A percentile compares a stretch with the other conserved stretches of the same genome.
Evolutionary conservation across 176 grass and related monocot species (phyloP).

Genomic region (Ensete ventricosum): DNA sequence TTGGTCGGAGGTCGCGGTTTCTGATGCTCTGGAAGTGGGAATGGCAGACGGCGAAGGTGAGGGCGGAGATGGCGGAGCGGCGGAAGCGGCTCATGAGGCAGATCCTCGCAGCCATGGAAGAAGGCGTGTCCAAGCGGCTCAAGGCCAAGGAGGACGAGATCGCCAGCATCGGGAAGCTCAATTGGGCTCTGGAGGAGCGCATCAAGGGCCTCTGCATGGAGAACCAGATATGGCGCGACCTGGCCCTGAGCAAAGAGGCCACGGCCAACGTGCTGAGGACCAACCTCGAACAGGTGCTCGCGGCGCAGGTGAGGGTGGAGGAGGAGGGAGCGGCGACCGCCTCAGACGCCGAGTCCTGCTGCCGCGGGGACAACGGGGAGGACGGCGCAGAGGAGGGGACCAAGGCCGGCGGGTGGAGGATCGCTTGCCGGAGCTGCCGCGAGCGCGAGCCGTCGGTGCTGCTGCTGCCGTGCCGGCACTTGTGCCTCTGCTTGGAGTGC

Average conservation of each 20-base stretch:
- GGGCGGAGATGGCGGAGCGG: constrained; percentile 35
- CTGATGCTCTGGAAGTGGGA: neutral
- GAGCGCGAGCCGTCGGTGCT: constrained; percentile 35
- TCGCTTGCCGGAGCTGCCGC: constrained; percentile 33
- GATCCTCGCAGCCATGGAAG: constrained; percentile 27
- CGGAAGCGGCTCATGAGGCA: constrained; percentile 17
- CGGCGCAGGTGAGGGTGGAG: constrained; percentile 11
- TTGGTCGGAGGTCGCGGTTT: neutral
- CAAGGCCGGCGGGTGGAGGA: neutral
- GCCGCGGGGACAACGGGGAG: constrained; percentile 36
- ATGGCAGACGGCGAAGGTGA: constrained; percentile 34
- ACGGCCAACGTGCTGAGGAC: constrained; percentile 29
- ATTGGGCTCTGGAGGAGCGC: constrained; percentile 49
- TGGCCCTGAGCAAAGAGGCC: constrained; percentile 48
- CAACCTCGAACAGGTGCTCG: constrained; percentile 41
- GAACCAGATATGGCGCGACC: constrained; percentile 53
- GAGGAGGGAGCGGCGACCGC: neutral
- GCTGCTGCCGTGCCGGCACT: constrained; percentile 64
- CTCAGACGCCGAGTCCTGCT: constrained; percentile 54
- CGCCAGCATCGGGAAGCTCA: constrained; percentile 22
- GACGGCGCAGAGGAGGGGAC: neutral
- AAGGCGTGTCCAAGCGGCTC: constrained; percentile 32
- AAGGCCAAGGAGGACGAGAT: constrained; percentile 57
- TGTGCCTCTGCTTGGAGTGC: constrained; percentile 52
- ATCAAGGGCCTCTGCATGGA: constrained; percentile 35